Percentiles rank a stretch among this genome's conserved stretches.
Conservation (phyloP, 305 asterid genomes). For the Fraxinus angustifolia region DNA sequence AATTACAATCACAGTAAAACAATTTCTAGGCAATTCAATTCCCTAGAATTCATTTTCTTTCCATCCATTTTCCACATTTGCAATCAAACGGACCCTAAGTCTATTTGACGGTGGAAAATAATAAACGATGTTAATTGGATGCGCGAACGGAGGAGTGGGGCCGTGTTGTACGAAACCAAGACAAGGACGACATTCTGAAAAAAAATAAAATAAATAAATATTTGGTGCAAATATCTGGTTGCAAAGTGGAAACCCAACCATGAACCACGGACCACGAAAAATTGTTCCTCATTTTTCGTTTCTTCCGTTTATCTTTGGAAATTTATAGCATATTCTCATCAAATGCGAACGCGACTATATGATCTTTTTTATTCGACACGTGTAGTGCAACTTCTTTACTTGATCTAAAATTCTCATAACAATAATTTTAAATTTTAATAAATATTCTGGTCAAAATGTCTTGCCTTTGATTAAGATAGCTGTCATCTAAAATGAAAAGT, state of each 20-base stretch:
- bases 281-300: too few relatives aligned
- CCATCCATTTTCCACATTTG: too few relatives aligned
- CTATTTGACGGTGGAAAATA: not conserved
- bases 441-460: not conserved
- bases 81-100: too few relatives aligned
- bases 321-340: not conserved
- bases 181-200: constrained; percentile 16
- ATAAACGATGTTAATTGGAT: constrained; percentile 5
- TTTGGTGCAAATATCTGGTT: not conserved
- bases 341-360: not conserved
- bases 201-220: not conserved
- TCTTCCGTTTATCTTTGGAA: not conserved
- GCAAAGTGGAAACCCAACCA: not conserved
- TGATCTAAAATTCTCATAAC: not conserved
- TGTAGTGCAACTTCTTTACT: not conserved
- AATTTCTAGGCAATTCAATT: too few relatives aligned
- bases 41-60: too few relatives aligned
- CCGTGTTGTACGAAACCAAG: not conserved
- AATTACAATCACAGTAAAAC: too few relatives aligned
- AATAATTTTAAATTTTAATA: not conserved
- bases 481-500: too few relatives aligned
- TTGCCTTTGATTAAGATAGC: too few relatives aligned
- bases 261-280: not conserved
- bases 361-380: not conserved
- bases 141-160: not conserved